Evolutionary conservation across 2,329 filamentous ascomycete species (phyloP).

Genomic region (Aspergillus brasiliensis): DNA sequence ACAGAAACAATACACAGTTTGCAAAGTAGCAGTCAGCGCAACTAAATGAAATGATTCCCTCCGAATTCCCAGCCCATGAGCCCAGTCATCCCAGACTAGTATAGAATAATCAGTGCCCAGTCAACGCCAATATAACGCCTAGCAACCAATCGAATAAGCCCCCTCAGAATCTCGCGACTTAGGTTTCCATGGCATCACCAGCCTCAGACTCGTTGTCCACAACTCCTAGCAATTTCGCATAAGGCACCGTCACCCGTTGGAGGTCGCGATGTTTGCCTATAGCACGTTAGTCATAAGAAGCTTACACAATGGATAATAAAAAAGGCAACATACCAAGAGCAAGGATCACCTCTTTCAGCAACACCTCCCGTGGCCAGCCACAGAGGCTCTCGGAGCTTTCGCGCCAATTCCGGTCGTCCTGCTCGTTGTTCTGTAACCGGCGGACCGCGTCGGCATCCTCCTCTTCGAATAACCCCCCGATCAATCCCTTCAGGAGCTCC

Average conservation of each 20-base stretch:
- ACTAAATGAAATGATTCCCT: neutral
- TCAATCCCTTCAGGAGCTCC: slow-evolving; percentile 79
- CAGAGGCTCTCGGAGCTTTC: slow-evolving; percentile 70
- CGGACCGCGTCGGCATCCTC: slow-evolving; percentile 49
- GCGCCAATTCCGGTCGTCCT: slow-evolving; percentile 49
- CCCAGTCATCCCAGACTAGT: neutral
- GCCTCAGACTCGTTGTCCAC: slow-evolving; percentile 38
- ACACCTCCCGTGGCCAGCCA: slow-evolving; percentile 84
- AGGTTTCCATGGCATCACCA: slow-evolving; percentile 42
- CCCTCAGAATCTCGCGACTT: neutral
- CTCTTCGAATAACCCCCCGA: slow-evolving; percentile 68
- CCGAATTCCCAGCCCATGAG: neutral
- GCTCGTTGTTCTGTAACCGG: slow-evolving; percentile 31
- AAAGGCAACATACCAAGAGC: slow-evolving; percentile 71
- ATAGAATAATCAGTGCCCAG: neutral
- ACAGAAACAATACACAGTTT: neutral
- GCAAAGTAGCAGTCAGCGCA: neutral
- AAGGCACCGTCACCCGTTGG: slow-evolving; percentile 91
- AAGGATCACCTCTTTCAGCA: slow-evolving; percentile 87
- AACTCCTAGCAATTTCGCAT: slow-evolving; percentile 76
- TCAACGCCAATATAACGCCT: slow-evolving; percentile 1
- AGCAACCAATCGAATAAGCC: neutral
- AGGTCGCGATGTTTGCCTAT: slow-evolving; percentile 81
- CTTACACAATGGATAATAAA: neutral
- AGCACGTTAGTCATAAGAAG: slow-evolving; percentile 55